Base-by-base conservation (phyloP, 2,329 filamentous ascomycete genomes). In the Talaromyces piceae region DNA sequence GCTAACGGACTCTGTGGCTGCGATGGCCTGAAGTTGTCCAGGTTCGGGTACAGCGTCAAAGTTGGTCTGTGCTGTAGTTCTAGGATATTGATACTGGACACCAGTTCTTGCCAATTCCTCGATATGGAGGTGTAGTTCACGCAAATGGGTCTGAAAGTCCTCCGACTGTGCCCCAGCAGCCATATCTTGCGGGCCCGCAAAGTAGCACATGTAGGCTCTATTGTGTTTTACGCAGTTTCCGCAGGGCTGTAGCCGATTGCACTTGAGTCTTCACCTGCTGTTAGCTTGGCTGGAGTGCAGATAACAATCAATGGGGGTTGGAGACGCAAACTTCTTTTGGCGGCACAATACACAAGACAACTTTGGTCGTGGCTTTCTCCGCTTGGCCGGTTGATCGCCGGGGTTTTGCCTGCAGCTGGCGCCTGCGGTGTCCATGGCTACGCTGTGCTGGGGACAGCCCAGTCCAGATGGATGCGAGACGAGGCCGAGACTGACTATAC, bases 291-390 rank as follows among this genome's bases (percentile, higher is more conserved):
- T 37, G 33, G 8, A 37, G 33, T 28, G 7, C 11, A 28, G 33
- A 37, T 37, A 16, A 3, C 16, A 33, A 33, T 8, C 31, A 16
- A 18, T 16, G 16, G 20, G 16, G 33, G 11, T 7, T 37, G 31
- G 31, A 41, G 37, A 22, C 22, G 45, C 56, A 27, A 48, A 58
- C 57, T 58, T 58, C 39, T 57, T 58, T 47, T 56, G 54, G 8
- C 57, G 55, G 47, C 57, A 58, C n/a, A 46, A 20, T 3, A 45
- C 39, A 22, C 54, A 55, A 12, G 54, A 55, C 16, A 50, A 30
- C 47, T 47, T 47, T 7, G 51, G 50, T 39, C 54, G 39, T 25
- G 50, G 54, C 50, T 55, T 55, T 49, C 51, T 44, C 16, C 45
- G 47, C 31, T 53, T 53, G 13, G 41, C 12, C 20, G 30, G 22